Base-by-base conservation (phyloP, 352 stramenopile species). In the Pythium apleroticum region DNA sequence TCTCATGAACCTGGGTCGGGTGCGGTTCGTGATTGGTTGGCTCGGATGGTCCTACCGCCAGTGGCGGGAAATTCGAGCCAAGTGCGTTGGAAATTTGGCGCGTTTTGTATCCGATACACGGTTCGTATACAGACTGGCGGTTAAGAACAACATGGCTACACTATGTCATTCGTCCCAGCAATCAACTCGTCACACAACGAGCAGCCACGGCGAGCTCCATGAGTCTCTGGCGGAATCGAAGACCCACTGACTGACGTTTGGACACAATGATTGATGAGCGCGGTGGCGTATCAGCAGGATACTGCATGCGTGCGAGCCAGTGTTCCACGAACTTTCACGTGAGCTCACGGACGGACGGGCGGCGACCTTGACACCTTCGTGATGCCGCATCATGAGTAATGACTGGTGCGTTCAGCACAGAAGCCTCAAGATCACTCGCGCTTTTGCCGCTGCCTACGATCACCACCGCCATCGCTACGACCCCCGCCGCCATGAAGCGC, bases 71-170 rank as follows among this genome's bases (percentile, higher is more conserved):
- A 63, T 62, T 30, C 30, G 28, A 53, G 48, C 41, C 5, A 25
- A 11, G 14, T 3, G 24, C 3, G 37, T 48, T 15, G 19, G 5
- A 22, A 48, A 48, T 48, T 60, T 69, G 63, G 63, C 49, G 54
- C 17, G n/a, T n/a, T n/a, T n/a, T n/a, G 22, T 48, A 48, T 24
- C 39, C 15, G 39, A 48, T 48, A n/a, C n/a, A 48, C 19, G 15
- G 39, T 48, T 48, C 6, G 39, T n/a, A 19, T 22, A 10, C 11
- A 7, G 6, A 4, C 4, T 24, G 17, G 7, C 43, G 12, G 62
- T 55, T 69, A 69, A 15, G 24, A 69, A 69, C 63, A 60, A 65
- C 28, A 69, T 69, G 63, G 63, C 48, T 69, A 69, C 63, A 69
- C 20, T 54, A n/a, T n/a, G n/a, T n/a, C n/a, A n/a, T n/a, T n/a